Conservation (phyloP, 2,329 filamentous ascomycete genomes). For the Aspergillus vadensis region DNA sequence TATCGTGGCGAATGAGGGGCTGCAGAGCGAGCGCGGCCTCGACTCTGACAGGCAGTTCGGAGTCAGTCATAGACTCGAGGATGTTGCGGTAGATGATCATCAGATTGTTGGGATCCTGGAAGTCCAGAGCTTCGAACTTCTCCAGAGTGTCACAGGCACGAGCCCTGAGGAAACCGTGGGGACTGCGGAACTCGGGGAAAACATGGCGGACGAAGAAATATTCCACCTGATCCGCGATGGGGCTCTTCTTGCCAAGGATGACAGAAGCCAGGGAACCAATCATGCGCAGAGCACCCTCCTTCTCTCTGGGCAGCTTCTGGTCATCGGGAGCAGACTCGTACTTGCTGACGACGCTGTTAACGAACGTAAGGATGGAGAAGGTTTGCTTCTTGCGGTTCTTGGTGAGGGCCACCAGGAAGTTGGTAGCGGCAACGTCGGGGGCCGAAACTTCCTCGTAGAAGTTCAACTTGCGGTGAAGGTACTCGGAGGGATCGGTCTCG, state of each 20-base stretch:
- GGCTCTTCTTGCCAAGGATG: conserved; percentile 96
- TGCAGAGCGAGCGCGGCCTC: conserved; percentile 92
- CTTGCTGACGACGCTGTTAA: conserved; percentile 91
- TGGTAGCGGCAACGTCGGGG: conserved; percentile 92
- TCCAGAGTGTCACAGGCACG: conserved; percentile 96
- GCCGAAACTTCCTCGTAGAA: conserved; percentile 97
- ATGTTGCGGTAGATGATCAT: conserved; percentile 97
- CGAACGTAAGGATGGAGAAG: conserved; percentile 89
- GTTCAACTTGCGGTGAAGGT: conserved; percentile 94
- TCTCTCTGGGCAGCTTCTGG: conserved; percentile 90
- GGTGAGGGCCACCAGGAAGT: conserved; percentile 92
- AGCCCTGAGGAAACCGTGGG: conserved; percentile 87
- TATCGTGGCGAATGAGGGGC: conserved; percentile 90
- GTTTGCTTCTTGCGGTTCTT: conserved; percentile 95
- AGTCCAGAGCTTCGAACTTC: conserved; percentile 96
- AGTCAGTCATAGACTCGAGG: conserved; percentile 92
- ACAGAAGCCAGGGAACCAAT: conserved; percentile 93
- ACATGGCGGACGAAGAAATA: conserved; percentile 98
- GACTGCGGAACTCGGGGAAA: conserved; percentile 94
- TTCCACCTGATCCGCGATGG: conserved; percentile 95
- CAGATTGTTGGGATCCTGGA: conserved; percentile 94
- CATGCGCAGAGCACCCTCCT: conserved; percentile 95
- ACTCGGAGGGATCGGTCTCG: conserved; percentile 91
- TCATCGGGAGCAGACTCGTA: conserved; percentile 83
- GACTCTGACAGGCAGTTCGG: conserved; percentile 89